Conservation (phyloP, 768 basidiomycete genomes). For the Lactifluus pinguis region DNA sequence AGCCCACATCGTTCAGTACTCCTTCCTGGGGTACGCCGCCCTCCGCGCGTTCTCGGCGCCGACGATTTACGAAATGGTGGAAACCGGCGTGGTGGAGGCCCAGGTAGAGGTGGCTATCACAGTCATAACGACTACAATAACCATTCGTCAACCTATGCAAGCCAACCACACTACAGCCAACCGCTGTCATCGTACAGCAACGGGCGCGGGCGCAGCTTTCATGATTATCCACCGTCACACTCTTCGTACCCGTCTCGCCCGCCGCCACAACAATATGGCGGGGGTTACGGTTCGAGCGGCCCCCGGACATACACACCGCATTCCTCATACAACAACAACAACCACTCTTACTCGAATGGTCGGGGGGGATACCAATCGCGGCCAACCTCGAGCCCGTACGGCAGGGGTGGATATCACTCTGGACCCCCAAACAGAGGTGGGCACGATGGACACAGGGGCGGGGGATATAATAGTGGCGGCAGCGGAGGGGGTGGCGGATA, state of each 20-base stretch:
- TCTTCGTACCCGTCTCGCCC: constrained; percentile 23
- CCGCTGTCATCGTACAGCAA: constrained; percentile 13
- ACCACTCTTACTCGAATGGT: constrained; percentile 4
- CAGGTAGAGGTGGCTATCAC: constrained; percentile 35
- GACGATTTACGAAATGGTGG: constrained; percentile 62
- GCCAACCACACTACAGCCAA: constrained; percentile 2
- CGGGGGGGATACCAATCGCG: constrained; percentile 15
- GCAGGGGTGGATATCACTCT: constrained; percentile 19
- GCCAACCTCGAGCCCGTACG: not conserved
- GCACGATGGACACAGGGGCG: constrained; percentile 25
- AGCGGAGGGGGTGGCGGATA: constrained; percentile 25
- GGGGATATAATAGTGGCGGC: constrained; percentile 22
- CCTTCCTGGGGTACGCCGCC: constrained; percentile 59
- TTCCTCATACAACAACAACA: not conserved
- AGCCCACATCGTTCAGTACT: constrained; percentile 79
- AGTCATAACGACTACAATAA: constrained; percentile 9
- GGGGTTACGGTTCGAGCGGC: constrained; percentile 25
- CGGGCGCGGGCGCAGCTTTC: constrained; percentile 20
- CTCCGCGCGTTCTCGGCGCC: constrained; percentile 50
- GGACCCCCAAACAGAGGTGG: constrained; percentile 27
- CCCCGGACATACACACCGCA: constrained; percentile 5
- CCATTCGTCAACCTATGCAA: constrained; percentile 5
- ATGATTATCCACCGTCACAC: constrained; percentile 20
- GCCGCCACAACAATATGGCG: constrained; percentile 24
- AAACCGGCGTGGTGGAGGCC: constrained; percentile 32